phyloP scores from a whole-genome alignment of 179 eudicot genomes.

The Carnegiea gigantea region DNA sequence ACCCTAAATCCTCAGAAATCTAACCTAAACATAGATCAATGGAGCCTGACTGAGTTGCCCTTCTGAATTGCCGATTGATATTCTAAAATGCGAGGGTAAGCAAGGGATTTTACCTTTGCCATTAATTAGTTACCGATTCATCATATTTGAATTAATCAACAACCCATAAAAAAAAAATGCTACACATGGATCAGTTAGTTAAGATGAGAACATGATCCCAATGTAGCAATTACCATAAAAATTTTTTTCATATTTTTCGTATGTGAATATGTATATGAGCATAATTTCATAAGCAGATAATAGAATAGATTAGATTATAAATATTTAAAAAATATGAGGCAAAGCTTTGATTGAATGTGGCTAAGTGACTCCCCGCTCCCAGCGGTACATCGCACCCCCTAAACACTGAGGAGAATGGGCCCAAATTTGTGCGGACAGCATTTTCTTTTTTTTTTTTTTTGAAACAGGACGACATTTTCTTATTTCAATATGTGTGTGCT shows the following conservation, averaged over 20 bases:
- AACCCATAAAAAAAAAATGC: constrained; percentile 6
- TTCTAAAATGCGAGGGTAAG: constrained; percentile 8
- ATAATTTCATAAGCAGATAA: not conserved
- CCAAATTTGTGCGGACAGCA: too few species aligned
- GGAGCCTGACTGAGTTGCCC: constrained; percentile 10
- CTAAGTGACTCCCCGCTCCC: constrained; percentile 23
- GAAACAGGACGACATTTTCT: too few species aligned
- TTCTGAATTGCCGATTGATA: not conserved
- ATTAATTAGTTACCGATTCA: not conserved
- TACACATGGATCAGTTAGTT: constrained; percentile 3
- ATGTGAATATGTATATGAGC: not conserved
- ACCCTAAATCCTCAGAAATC: constrained; percentile 27
- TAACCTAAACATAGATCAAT: constrained; percentile 1
- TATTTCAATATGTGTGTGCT: too few species aligned
- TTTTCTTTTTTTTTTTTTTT: too few species aligned
- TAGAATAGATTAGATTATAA: constrained; percentile 4
- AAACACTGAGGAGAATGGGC: not conserved
- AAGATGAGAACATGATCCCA: constrained; percentile 13
- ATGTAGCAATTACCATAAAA: constrained; percentile 10
- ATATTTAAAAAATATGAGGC: constrained; percentile 24
- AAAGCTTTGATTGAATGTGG: constrained; percentile 35
- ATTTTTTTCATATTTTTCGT: not conserved
- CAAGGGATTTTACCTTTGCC: not conserved
- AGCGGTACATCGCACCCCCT: constrained; percentile 16
- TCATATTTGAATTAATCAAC: constrained; percentile 32